Conservation (phyloP, 1,139 yeast species). For the Diutina pseudorugosa region DNA sequence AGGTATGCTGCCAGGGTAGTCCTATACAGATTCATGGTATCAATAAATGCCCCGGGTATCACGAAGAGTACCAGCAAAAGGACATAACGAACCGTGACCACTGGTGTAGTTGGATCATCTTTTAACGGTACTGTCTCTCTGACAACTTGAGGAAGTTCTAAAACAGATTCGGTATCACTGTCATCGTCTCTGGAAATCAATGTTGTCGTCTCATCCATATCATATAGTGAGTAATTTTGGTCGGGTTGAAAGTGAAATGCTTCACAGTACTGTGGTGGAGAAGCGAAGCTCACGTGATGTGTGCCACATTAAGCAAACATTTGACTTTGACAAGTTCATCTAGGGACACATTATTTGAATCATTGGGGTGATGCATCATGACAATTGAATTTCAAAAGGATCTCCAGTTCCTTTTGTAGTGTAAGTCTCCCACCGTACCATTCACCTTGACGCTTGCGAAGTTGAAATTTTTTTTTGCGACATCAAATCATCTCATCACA, state of each 20-base stretch:
- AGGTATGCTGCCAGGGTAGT: constrained; percentile 37
- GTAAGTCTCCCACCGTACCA: too few species aligned
- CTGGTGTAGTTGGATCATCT: constrained; percentile 24
- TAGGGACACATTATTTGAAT: too few species aligned
- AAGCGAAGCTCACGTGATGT: neutral
- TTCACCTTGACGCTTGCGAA: neutral
- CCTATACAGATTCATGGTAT: constrained; percentile 34
- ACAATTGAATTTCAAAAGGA: too few species aligned
- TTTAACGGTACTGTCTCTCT: constrained; percentile 15
- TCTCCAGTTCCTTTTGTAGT: too few species aligned
- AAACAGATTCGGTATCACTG: neutral
- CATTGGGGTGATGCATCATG: too few species aligned
- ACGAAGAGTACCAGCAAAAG: constrained; percentile 26
- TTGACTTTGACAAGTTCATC: too few species aligned
- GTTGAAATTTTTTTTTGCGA: neutral
- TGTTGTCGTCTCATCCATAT: neutral
- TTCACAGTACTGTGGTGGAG: neutral
- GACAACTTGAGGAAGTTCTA: constrained; percentile 9
- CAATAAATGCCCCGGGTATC: constrained; percentile 36
- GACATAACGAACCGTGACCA: constrained; percentile 30
- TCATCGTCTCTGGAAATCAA: neutral
- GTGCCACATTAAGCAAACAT: neutral
- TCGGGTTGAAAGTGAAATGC: too few species aligned
- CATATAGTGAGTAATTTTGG: neutral
- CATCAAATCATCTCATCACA: neutral